These are phyloP conservation scores for Aleurites moluccanus DNA, from an alignment of 441 rosid species.

Conservation along the genomic window DNA sequence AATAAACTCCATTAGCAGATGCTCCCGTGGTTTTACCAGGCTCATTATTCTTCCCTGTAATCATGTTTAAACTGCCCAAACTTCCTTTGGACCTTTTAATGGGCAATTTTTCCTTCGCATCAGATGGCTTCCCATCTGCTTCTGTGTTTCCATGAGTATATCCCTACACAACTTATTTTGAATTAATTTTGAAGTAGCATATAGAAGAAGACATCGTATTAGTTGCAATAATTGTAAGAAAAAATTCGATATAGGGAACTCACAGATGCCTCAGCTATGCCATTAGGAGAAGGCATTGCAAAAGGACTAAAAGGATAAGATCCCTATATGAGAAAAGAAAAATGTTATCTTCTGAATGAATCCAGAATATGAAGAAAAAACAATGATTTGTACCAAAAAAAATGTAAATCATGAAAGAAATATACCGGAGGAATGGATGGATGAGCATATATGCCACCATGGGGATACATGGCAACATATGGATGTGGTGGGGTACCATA, in stretches of 20 bases:
- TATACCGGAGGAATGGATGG: constrained; percentile 90
- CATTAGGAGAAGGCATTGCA: constrained; percentile 90
- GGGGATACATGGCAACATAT: constrained; percentile 95
- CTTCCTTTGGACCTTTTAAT: constrained; percentile 98
- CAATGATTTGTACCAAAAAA: constrained; percentile 12
- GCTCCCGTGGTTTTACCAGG: constrained; percentile 66
- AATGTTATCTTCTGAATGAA: constrained; percentile 14
- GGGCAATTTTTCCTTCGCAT: constrained; percentile 85
- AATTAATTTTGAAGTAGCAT: constrained; percentile 22
- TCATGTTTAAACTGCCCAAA: constrained; percentile 91
- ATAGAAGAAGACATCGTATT: not conserved
- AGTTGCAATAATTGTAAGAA: constrained; percentile 18
- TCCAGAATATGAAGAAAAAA: constrained; percentile 10
- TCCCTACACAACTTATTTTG: constrained; percentile 47
- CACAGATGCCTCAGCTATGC: constrained; percentile 75
- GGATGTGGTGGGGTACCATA: constrained; percentile 95
- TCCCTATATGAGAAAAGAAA: constrained; percentile 50
- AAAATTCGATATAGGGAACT: constrained; percentile 35
- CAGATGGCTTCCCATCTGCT: constrained; percentile 76
- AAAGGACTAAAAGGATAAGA: constrained; percentile 97
- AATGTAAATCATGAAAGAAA: constrained; percentile 14
- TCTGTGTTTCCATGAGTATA: constrained; percentile 63
- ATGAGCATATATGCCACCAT: constrained; percentile 87
- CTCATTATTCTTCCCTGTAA: constrained; percentile 75
- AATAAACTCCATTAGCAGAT: constrained; percentile 79